Base-by-base conservation (phyloP, 2,329 filamentous ascomycete species). In the Diplodia intermedia region DNA sequence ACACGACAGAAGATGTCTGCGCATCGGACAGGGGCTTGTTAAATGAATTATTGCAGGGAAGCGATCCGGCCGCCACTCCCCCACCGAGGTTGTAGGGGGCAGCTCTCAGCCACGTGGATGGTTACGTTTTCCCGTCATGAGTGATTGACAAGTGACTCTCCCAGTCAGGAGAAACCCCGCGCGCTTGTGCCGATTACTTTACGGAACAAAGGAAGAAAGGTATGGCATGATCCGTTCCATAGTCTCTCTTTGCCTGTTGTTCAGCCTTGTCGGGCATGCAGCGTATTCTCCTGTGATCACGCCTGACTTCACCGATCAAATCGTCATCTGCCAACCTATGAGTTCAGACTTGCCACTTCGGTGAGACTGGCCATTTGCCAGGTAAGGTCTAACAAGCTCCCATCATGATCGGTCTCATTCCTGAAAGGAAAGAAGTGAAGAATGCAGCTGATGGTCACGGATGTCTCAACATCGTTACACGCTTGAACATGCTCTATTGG, bases 401-500 rank as follows among this genome's bases (percentile, higher is more conserved):
- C 43, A 20, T 7, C 43, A 8, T 47, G 43, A 47, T 11, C 14
- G 18, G 18, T 20, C 18, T 20, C 20, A 47, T n/a, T 4, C 43
- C 9, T 47, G 7, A 11, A 20, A 47, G 43, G 11, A 47, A 20
- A 11, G 18, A 20, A 20, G 43, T 20, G 43, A 47, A 47, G 43
- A 47, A 47, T 47, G 43, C 11, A n/a, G 43, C 43, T n/a, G 20
- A 20, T 47, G 7, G 2, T 47, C 75, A 73, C 20, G 77, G 72
- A 50, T 77, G 75, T 20, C 69, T 66, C 5, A 77, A 69, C 2
- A 11, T 74, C 72, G 15, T 75, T 69, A 61, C 74, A 75, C 56
- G 71, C 70, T 38, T 72, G 69, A 66, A 71, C 75, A 15, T 70
- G 71, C 49, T 73, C 70, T 20, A 72, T 20, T 12, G 76, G 72